Percentiles rank a stretch among this genome's conserved stretches.
These are phyloP conservation scores for Clavispora asparagi DNA, from an alignment of 805 yeast genomes.

Conservation along the genomic window DNA sequence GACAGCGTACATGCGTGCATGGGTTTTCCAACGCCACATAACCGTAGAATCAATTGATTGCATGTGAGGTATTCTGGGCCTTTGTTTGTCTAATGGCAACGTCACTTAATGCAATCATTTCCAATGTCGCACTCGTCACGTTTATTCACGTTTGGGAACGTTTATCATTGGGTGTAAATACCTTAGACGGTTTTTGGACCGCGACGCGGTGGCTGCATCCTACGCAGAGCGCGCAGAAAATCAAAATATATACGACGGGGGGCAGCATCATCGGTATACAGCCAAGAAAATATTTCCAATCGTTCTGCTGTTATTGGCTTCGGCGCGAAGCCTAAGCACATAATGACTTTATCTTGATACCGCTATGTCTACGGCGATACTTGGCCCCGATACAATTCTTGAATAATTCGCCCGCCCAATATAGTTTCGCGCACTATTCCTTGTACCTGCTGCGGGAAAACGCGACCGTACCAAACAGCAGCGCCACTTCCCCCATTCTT, in stretches of 20 bases:
- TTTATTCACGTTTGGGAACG: no score
- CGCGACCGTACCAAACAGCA: slow-evolving; percentile 71
- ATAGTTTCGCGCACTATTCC: slow-evolving; percentile 58
- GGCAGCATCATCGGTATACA: not conserved
- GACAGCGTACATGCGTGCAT: not conserved
- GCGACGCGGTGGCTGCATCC: not conserved
- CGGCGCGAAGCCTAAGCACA: no score
- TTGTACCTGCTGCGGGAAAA: slow-evolving; percentile 60
- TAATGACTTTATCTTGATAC: no score
- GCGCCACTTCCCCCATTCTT: slow-evolving; percentile 30
- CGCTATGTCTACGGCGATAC: not conserved
- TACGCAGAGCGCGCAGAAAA: not conserved
- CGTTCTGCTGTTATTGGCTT: not conserved
- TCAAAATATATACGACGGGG: not conserved
- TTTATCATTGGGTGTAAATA: no score
- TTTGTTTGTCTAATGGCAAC: no score
- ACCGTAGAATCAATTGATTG: no score
- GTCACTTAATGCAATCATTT: no score
- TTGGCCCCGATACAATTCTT: slow-evolving; percentile 52
- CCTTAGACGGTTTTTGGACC: not conserved
- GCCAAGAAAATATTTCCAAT: not conserved
- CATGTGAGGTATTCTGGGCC: no score
- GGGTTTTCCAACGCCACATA: not conserved
- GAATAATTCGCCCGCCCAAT: slow-evolving; percentile 42
- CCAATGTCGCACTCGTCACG: no score